Evolutionary conservation across 495 filamentous ascomycete genomes (phyloP), one percentile per base, ranked within the genome.

Genomic region (Amniculicola lignicola): DNA sequence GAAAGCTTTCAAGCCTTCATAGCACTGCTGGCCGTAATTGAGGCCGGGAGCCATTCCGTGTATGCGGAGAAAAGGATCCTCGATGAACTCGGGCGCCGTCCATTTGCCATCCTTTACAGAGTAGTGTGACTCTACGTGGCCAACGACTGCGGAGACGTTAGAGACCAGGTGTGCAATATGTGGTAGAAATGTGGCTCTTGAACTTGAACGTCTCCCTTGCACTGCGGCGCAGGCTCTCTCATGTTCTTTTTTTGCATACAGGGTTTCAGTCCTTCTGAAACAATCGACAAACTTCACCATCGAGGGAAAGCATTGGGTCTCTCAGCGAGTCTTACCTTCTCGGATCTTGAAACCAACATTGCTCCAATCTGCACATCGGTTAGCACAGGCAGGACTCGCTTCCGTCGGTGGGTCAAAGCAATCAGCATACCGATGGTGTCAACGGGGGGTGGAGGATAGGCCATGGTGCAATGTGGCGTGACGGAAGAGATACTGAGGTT

Each of bases 1-100:
- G 78, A 95, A 94, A 45, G 90, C 89, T 70, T 95, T 96, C 51
- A 95, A 78, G 9, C 90, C 90, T 63, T 96, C 90, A 77, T 91
- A 96, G 41, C 88, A 90, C 74, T 96, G 90, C 62, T 93, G 87
- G 36, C 86, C 90, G 67, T 96, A 96, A 77, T 96, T 96, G 37
- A 96, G 79, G 28, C 78, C 91, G 0, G 90, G 91, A 0, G 88
- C 82, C 84, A 96, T 89, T 55, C 90, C 90, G 71, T 95, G 91
- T 63, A 96, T 80, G 47, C 79, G 78, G 52, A 96, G 79, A 74
- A 77, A 88, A 3, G 90, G 90, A 61, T 89, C 85, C 15, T 75
- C 67, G 51, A 95, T 75, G 74, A 94, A 91, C 52, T 74, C 59
- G 9, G 85, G 89, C 16, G 81, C 45, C 0, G 83, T 79, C 90